A percentile compares a stretch with the other conserved stretches of the same genome.
These are phyloP conservation scores for Podaxis carcinomalis DNA, from an alignment of 768 basidiomycete species.

Conservation along the genomic window DNA sequence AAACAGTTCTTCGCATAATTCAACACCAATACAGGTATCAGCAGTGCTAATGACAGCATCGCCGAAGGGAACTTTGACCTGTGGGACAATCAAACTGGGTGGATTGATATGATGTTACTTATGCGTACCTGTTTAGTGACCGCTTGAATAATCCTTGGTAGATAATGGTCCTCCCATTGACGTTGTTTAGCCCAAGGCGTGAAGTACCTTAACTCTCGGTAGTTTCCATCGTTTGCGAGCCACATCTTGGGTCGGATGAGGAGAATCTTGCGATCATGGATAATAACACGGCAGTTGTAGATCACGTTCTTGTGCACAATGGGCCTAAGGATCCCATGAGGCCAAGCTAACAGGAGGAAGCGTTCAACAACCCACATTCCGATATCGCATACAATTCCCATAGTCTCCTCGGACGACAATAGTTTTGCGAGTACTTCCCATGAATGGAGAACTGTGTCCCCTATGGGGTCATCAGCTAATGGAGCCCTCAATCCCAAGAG, in stretches of 20 bases:
- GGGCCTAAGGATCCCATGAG: slow-evolving; percentile 57
- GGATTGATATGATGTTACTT: neutral
- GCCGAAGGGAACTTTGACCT: slow-evolving; percentile 92
- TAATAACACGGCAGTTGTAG: slow-evolving; percentile 93
- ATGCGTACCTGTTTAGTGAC: slow-evolving; percentile 78
- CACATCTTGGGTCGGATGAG: slow-evolving; percentile 99
- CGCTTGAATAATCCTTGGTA: slow-evolving; percentile 84
- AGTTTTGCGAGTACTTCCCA: slow-evolving; percentile 98
- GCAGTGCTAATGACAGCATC: slow-evolving; percentile 90
- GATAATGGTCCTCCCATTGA: slow-evolving; percentile 86
- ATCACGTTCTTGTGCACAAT: slow-evolving; percentile 97
- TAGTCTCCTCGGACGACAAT: slow-evolving; percentile 68
- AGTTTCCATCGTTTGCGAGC: slow-evolving; percentile 98
- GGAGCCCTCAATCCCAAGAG: neutral
- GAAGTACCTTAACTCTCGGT: slow-evolving; percentile 85
- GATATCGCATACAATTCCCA: slow-evolving; percentile 92
- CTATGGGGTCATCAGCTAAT: slow-evolving; percentile 34
- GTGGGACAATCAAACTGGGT: neutral
- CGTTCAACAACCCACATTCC: slow-evolving; percentile 68
- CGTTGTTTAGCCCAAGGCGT: slow-evolving; percentile 93
- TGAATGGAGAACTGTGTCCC: slow-evolving; percentile 93
- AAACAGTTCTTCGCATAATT: slow-evolving; percentile 96
- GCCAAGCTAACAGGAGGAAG: neutral
- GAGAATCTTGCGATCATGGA: slow-evolving; percentile 80
- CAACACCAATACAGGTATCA: slow-evolving; percentile 96